These are phyloP conservation scores for Irineochytrium annulatum DNA, from an alignment of 192 early-diverging fungal species.

Conservation along the genomic window DNA sequence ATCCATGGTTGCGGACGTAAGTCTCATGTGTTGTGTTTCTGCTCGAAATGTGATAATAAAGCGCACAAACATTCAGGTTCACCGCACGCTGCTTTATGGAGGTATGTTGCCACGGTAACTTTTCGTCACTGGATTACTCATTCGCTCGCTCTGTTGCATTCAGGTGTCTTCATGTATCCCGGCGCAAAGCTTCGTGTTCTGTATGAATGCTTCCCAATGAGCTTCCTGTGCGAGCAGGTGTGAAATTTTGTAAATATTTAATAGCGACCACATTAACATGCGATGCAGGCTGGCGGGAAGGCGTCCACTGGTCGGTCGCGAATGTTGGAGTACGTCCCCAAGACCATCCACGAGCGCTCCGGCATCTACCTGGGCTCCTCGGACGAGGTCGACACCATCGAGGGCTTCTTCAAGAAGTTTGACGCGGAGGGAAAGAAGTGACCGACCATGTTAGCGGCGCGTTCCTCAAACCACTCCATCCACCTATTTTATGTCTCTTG, in stretches of 20 bases:
- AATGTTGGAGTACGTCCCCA: slow-evolving; percentile 83
- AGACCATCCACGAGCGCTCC: slow-evolving; percentile 83
- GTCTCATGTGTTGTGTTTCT: background rate
- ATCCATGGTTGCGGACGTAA: slow-evolving; percentile 96
- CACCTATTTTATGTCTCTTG: background rate
- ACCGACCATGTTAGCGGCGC: too few relatives aligned
- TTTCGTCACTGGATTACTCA: too few relatives aligned
- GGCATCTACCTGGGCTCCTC: slow-evolving; percentile 86
- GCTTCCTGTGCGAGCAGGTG: slow-evolving; percentile 88
- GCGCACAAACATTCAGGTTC: slow-evolving; percentile 36
- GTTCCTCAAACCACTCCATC: too few relatives aligned
- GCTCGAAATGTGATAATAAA: too few relatives aligned
- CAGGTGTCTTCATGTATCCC: slow-evolving; percentile 89
- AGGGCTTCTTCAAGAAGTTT: slow-evolving; percentile 59
- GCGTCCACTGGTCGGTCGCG: slow-evolving; percentile 77
- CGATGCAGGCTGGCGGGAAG: slow-evolving; percentile 93
- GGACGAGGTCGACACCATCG: slow-evolving; percentile 86
- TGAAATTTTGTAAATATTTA: too few relatives aligned
- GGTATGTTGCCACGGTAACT: too few relatives aligned
- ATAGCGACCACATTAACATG: too few relatives aligned
- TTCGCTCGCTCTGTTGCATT: slow-evolving; percentile 69
- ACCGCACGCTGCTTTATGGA: slow-evolving; percentile 68
- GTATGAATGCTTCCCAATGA: slow-evolving; percentile 99
- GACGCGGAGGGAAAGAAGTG: slow-evolving; percentile 17
- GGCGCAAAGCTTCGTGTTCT: slow-evolving; percentile 91